phyloP scores from a whole-genome alignment of 495 filamentous ascomycete genomes.

The Zalerion maritima region DNA sequence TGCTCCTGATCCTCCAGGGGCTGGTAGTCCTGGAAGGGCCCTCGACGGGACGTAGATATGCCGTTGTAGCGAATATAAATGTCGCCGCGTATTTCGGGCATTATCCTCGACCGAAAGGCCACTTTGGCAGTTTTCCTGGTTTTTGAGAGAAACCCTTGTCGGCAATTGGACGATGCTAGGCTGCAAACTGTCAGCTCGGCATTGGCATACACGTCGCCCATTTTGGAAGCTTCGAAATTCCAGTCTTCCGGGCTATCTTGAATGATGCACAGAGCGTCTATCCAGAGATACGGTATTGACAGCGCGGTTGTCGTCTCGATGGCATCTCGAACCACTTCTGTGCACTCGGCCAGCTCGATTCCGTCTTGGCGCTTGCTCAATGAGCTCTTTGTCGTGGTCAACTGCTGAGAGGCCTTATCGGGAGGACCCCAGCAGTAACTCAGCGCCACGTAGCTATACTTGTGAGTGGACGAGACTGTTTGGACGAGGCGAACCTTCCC shows the following conservation, averaged over 20 bases:
- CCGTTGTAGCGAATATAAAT: slow-evolving; percentile 1
- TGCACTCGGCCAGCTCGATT: slow-evolving; percentile 2
- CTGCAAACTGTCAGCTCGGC: slow-evolving; percentile 7
- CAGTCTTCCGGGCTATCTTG: slow-evolving; percentile 8
- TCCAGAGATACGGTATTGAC: slow-evolving; percentile 8
- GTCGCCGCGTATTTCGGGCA: background rate
- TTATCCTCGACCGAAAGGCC: too few relatives aligned
- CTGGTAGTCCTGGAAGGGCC: slow-evolving; percentile 1
- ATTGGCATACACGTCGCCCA: slow-evolving; percentile 6
- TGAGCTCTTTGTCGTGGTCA: slow-evolving; percentile 4
- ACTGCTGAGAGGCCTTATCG: too few relatives aligned
- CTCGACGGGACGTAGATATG: too few relatives aligned
- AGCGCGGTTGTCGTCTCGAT: slow-evolving; percentile 3
- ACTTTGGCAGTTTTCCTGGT: too few relatives aligned
- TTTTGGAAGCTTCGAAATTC: slow-evolving; percentile 6
- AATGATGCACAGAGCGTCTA: slow-evolving; percentile 10
- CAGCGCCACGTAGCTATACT: too few relatives aligned
- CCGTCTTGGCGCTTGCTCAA: slow-evolving; percentile 1
- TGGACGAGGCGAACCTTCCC: too few relatives aligned
- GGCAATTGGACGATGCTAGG: slow-evolving; percentile 6
- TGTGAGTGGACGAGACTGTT: too few relatives aligned
- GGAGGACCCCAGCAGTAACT: too few relatives aligned
- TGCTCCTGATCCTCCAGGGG: background rate
- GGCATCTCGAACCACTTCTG: slow-evolving; percentile 6
- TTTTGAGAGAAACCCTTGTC: too few relatives aligned